phyloP scores from a whole-genome alignment of 2,329 filamentous ascomycete genomes.

The Lachnellula hyalina region DNA sequence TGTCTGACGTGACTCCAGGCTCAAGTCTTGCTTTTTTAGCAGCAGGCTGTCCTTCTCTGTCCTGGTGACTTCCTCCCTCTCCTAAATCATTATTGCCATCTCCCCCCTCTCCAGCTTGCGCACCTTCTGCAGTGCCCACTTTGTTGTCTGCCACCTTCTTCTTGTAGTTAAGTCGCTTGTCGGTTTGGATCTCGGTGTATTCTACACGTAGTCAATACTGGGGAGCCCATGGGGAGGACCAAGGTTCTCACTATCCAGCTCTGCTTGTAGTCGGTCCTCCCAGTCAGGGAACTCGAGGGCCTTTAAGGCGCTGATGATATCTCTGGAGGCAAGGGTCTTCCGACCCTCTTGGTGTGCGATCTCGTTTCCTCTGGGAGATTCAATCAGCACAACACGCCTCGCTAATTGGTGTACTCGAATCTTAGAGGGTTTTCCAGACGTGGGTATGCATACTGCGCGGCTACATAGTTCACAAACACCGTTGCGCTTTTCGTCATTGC shows the following conservation, averaged over 20 bases:
- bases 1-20: constrained; percentile 35
- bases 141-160: constrained; percentile 65
- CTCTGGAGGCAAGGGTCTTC: constrained; percentile 71
- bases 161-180: constrained; percentile 69
- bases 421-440: neutral
- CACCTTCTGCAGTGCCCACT: constrained; percentile 17
- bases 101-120: constrained; percentile 1
- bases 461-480: constrained; percentile 77
- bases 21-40: constrained; percentile 36
- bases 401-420: neutral
- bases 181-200: constrained; percentile 67
- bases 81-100: constrained; percentile 7
- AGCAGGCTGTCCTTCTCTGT: constrained; percentile 27
- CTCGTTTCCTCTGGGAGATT: constrained; percentile 61
- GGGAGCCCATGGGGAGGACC: neutral
- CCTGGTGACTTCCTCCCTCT: constrained; percentile 18
- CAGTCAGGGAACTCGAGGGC: constrained; percentile 70
- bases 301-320: constrained; percentile 73
- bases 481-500: constrained; percentile 78
- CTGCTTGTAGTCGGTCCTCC: constrained; percentile 64
- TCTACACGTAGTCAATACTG: constrained; percentile 33
- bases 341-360: constrained; percentile 61
- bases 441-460: constrained; percentile 57
- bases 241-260: constrained; percentile 61
- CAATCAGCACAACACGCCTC: neutral